These are phyloP conservation scores for Ephemerocybe angulata DNA, from an alignment of 768 basidiomycete genomes.

Conservation along the genomic window DNA sequence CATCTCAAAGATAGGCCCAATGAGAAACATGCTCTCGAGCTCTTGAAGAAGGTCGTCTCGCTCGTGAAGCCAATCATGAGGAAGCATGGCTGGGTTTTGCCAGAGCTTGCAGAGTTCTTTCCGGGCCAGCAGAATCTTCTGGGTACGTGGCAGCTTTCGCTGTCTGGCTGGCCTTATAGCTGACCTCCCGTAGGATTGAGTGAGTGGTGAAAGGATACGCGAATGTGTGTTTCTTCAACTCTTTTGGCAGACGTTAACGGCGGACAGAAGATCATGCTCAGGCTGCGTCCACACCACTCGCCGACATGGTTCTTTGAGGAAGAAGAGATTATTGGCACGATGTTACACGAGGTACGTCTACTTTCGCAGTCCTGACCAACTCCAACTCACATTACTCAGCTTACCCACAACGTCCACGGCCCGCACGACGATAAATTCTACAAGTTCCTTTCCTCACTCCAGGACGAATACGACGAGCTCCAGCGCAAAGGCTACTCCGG, in stretches of 20 bases:
- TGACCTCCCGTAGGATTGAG: slow-evolving; percentile 29
- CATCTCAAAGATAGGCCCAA: slow-evolving; percentile 68
- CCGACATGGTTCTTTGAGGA: slow-evolving; percentile 72
- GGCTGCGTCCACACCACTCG: slow-evolving; percentile 68
- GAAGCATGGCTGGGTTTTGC: slow-evolving; percentile 75
- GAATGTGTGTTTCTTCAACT: too few relatives aligned
- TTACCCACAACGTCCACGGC: slow-evolving; percentile 85
- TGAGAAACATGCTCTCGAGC: slow-evolving; percentile 60
- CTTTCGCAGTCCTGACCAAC: neutral
- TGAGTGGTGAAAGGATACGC: slow-evolving; percentile 17
- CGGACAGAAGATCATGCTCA: slow-evolving; percentile 79
- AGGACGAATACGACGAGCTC: slow-evolving; percentile 82
- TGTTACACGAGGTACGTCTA: slow-evolving; percentile 79
- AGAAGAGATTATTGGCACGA: slow-evolving; percentile 72
- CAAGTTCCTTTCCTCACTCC: slow-evolving; percentile 64
- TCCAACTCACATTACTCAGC: slow-evolving; percentile 36
- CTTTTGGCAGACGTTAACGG: slow-evolving; percentile 68
- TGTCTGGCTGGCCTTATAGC: slow-evolving; percentile 11
- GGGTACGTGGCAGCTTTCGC: slow-evolving; percentile 44
- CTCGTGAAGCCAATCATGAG: slow-evolving; percentile 94
- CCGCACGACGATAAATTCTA: slow-evolving; percentile 87
- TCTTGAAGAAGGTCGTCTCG: slow-evolving; percentile 68
- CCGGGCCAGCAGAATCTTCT: slow-evolving; percentile 69
- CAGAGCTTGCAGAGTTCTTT: slow-evolving; percentile 84
- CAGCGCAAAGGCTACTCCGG: slow-evolving; percentile 81